A percentile compares a stretch with the other conserved stretches of the same genome.
Evolutionary conservation across 2,329 filamentous ascomycete species (phyloP).

Genomic region (Fusarium protoensiforme): DNA sequence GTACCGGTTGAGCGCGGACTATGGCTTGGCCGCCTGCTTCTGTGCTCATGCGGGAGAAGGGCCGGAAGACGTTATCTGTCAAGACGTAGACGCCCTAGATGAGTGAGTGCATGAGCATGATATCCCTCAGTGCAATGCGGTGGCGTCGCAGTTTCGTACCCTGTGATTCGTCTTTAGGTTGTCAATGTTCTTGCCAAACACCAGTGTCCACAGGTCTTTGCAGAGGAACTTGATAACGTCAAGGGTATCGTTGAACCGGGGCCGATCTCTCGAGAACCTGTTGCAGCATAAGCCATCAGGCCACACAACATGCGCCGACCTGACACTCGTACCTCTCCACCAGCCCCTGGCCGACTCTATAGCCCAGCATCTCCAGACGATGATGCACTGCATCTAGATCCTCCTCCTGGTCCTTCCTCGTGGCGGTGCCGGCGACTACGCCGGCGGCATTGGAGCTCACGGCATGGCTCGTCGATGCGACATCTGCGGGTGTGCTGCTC

Average conservation of each 20-base stretch:
- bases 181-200: conserved; percentile 97
- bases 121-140: not conserved
- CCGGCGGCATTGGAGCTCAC: conserved; percentile 42
- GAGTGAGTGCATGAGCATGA: conserved; percentile 8
- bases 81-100: conserved; percentile 90
- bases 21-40: conserved; percentile 80
- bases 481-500: conserved; percentile 30
- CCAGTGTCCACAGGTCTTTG: conserved; percentile 95
- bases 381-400: conserved; percentile 87
- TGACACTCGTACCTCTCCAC: conserved; percentile 76
- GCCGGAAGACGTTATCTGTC: conserved; percentile 91
- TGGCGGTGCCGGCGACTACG: conserved; percentile 35
- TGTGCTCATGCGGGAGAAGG: conserved; percentile 89
- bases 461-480: conserved; percentile 33
- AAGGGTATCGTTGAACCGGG: conserved; percentile 89
- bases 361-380: conserved; percentile 85
- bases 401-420: conserved; percentile 76
- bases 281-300: conserved; percentile 52
- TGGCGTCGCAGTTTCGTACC: conserved; percentile 56
- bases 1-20: conserved; percentile 80
- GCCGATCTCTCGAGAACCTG: conserved; percentile 84
- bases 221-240: conserved; percentile 99
- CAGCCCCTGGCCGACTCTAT: conserved; percentile 90
- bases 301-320: not conserved
- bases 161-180: conserved; percentile 98